Conservation (phyloP, 148 eudicot species). For the Persicaria maculosa region DNA sequence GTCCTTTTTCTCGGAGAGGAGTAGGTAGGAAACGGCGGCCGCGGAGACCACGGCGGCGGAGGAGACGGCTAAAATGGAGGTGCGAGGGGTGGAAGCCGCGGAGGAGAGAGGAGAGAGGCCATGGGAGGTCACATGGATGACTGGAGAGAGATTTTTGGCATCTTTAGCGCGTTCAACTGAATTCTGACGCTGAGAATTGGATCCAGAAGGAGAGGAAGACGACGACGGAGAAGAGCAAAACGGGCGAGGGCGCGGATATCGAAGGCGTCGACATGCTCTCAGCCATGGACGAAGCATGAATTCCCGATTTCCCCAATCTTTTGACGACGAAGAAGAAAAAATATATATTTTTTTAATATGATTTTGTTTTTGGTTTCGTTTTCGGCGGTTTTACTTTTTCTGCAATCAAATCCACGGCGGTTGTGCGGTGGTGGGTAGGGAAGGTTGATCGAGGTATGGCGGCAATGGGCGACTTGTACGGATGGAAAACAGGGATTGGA, state of each 20-base stretch:
- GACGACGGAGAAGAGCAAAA: conserved; percentile 16
- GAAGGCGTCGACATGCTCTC: conserved; percentile 16
- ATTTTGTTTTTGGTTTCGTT: not conserved
- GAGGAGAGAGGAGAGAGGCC: conserved; percentile 15
- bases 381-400: not conserved
- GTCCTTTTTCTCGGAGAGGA: conserved; percentile 6
- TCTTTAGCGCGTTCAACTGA: not conserved
- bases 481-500: not conserved
- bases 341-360: no score
- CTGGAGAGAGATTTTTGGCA: not conserved
- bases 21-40: conserved; percentile 23
- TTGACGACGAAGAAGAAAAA: not conserved
- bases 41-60: conserved; percentile 30
- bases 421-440: not conserved
- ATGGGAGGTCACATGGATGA: conserved; percentile 5
- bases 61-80: conserved; percentile 13
- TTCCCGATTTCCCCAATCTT: conserved; percentile 6
- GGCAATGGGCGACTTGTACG: conserved; percentile 2
- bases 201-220: conserved; percentile 5
- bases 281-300: conserved; percentile 27
- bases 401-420: no score
- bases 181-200: conserved; percentile 15
- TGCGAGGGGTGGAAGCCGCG: conserved; percentile 12
- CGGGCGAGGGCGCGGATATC: conserved; percentile 17
- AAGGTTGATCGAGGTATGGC: conserved; percentile 7